Percentiles rank a stretch among this genome's conserved stretches.
phyloP scores from a whole-genome alignment of 116 monocot genomes.

The Cymodocea nodosa region DNA sequence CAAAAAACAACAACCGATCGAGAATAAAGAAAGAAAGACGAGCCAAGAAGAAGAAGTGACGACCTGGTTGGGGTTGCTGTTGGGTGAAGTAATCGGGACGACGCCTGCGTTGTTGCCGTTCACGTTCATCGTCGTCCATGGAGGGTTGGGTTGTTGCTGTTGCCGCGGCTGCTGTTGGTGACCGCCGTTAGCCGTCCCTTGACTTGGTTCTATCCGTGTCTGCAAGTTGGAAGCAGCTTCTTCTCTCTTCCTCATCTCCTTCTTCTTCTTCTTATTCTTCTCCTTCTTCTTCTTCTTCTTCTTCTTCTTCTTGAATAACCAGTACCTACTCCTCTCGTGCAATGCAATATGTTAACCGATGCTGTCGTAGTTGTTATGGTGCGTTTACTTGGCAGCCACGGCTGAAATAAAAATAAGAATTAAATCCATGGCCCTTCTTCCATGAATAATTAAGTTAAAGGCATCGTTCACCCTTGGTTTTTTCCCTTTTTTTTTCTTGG shows the following conservation, averaged over 20 bases:
- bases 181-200: neutral
- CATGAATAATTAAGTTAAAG: too few relatives aligned
- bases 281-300: neutral
- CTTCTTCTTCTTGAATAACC: neutral
- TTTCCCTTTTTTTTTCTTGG: too few relatives aligned
- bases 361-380: neutral
- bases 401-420: neutral
- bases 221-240: neutral
- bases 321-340: too few relatives aligned
- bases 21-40: too few relatives aligned
- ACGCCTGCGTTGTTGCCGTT: neutral
- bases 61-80: too few relatives aligned
- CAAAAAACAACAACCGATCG: too few relatives aligned
- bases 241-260: slow-evolving; percentile 28
- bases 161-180: neutral
- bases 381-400: neutral
- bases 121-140: neutral
- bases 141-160: neutral
- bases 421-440: neutral
- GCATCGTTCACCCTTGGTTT: too few relatives aligned
- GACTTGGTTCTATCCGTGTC: neutral
- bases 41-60: neutral
- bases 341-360: too few relatives aligned
- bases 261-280: slow-evolving; percentile 14
- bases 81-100: neutral